Percentiles rank a stretch among this genome's conserved stretches.
These are phyloP conservation scores for Oryza punctata DNA, from an alignment of 176 grass and related monocot species.

Conservation along the genomic window DNA sequence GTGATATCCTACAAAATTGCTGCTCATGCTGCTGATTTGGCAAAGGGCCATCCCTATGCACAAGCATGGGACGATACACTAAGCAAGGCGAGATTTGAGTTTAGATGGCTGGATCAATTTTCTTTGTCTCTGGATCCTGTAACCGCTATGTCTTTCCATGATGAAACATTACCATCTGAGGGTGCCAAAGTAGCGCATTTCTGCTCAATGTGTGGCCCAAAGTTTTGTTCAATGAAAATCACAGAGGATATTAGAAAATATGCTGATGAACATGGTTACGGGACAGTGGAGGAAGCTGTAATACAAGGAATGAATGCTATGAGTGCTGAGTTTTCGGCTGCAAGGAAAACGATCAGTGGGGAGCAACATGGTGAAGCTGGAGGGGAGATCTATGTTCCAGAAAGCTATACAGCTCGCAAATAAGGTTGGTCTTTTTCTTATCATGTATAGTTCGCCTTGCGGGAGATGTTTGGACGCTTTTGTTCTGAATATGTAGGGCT, in stretches of 20 bases:
- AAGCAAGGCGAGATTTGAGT: slow-evolving; percentile 97
- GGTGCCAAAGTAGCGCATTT: slow-evolving; percentile 99
- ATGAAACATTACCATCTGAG: slow-evolving; percentile 93
- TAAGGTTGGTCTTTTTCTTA: slow-evolving; percentile 59
- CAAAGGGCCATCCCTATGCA: slow-evolving; percentile 87
- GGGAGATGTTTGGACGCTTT: neutral
- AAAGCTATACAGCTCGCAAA: slow-evolving; percentile 67
- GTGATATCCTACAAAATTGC: slow-evolving; percentile 98
- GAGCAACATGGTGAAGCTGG: slow-evolving; percentile 97
- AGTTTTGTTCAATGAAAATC: slow-evolving; percentile 99
- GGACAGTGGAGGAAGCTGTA: slow-evolving; percentile 84
- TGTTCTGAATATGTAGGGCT: neutral
- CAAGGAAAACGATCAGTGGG: slow-evolving; percentile 87
- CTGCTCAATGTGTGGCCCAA: slow-evolving; percentile 98
- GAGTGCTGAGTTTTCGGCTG: slow-evolving; percentile 88
- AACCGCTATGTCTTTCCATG: slow-evolving; percentile 96
- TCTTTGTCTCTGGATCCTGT: slow-evolving; percentile 90
- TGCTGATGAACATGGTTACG: slow-evolving; percentile 96
- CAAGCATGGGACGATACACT: slow-evolving; percentile 94
- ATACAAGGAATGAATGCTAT: slow-evolving; percentile 87
- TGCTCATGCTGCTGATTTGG: slow-evolving; percentile 95
- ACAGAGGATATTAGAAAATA: slow-evolving; percentile 96
- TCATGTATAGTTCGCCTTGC: slow-evolving; percentile 24
- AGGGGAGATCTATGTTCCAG: slow-evolving; percentile 94
- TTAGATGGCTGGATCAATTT: slow-evolving; percentile 99